These are phyloP conservation scores for Colletotrichum destructivum DNA, from an alignment of 2,329 filamentous ascomycete genomes.

Conservation along the genomic window DNA sequence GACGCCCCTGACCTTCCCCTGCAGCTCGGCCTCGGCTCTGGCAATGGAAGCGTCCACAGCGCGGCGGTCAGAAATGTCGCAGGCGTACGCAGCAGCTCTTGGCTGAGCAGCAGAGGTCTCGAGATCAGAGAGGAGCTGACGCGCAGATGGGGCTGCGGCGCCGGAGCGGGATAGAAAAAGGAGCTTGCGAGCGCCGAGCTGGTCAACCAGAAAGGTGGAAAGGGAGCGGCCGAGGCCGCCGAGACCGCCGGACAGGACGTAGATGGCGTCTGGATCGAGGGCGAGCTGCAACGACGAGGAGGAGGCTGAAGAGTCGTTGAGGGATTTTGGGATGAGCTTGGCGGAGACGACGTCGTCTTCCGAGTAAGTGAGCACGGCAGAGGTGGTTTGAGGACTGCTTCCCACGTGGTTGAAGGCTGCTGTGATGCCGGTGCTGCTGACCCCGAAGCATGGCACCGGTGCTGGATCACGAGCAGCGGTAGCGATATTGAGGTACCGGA, in stretches of 20 bases:
- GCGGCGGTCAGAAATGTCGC: slow-evolving; percentile 45
- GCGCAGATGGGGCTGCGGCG: slow-evolving; percentile 38
- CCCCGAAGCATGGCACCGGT: background rate
- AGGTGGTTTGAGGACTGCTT: background rate
- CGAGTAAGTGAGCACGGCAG: background rate
- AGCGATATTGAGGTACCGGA: slow-evolving; percentile 21
- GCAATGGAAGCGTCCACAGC: background rate
- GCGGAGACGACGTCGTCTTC: background rate
- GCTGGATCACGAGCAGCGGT: background rate
- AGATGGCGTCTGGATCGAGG: slow-evolving; percentile 36
- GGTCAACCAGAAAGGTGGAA: slow-evolving; percentile 46
- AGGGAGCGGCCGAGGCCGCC: slow-evolving; percentile 48
- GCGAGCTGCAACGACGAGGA: background rate
- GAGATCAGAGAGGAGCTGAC: slow-evolving; percentile 42
- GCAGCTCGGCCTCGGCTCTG: background rate
- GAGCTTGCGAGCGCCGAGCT: slow-evolving; percentile 48
- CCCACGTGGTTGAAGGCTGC: background rate
- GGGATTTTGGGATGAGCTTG: background rate
- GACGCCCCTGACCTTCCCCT: slow-evolving; percentile 45
- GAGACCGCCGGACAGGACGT: slow-evolving; percentile 49
- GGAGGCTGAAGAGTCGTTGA: background rate
- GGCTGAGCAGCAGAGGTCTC: slow-evolving; percentile 34
- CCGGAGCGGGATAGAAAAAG: slow-evolving; percentile 49
- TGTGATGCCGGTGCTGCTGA: background rate
- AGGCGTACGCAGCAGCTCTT: slow-evolving; percentile 46